Evolutionary conservation across 192 early-diverging fungal genomes (phyloP).

Genomic region (Rhizoclosmatium sp.): DNA sequence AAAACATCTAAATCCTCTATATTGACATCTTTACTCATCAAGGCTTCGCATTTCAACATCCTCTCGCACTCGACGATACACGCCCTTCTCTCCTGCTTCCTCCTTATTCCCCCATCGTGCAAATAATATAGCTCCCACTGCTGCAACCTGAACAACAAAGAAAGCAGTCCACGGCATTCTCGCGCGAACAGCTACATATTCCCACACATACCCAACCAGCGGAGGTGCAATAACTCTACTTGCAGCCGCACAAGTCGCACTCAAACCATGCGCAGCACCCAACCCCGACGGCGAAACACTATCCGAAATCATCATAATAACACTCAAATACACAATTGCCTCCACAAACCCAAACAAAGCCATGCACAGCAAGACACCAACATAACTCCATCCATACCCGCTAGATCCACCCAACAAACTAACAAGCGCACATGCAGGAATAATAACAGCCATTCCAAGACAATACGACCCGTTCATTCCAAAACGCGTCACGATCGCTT

Average conservation of each 20-base stretch:
- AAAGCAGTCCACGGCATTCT: constrained; percentile 27
- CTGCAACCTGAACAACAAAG: constrained; percentile 20
- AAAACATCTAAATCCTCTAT: background rate
- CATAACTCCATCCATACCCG: background rate
- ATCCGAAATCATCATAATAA: constrained; percentile 54
- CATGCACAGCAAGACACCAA: constrained; percentile 27
- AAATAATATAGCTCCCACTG: background rate
- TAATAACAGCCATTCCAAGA: constrained; percentile 35
- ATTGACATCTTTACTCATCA: background rate
- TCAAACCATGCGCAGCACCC: constrained; percentile 52
- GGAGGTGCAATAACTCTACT: constrained; percentile 47
- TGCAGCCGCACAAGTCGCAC: constrained; percentile 50
- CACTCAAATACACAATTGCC: constrained; percentile 45
- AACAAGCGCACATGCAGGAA: constrained; percentile 32
- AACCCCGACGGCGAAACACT: constrained; percentile 30
- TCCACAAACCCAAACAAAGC: constrained; percentile 44
- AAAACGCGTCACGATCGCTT: constrained; percentile 22
- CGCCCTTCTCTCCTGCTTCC: background rate
- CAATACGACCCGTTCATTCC: constrained; percentile 29
- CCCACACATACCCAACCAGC: constrained; percentile 49
- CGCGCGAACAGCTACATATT: constrained; percentile 26
- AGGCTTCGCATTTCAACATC: background rate
- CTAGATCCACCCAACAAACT: constrained; percentile 19
- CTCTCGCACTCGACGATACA: background rate
- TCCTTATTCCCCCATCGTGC: background rate